Evolutionary conservation across 192 early-diverging fungal genomes (phyloP), one percentile per base, ranked within the genome.

Genomic region (Glomus cerebriforme): DNA sequence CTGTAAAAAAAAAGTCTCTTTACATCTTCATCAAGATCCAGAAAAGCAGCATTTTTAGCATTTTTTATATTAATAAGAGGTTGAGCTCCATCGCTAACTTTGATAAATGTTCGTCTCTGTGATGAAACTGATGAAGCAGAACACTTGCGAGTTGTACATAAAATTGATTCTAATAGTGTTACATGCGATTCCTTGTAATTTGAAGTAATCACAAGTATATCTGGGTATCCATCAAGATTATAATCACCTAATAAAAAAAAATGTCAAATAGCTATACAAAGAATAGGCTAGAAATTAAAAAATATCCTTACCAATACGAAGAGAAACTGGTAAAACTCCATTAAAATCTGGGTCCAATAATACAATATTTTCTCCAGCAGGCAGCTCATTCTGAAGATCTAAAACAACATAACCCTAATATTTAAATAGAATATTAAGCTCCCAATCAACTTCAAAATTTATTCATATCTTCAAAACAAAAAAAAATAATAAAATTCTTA

Each of bases 21-120:
- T 85, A 95, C 96, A 79, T 96, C 92, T 58, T 97, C 94, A 84
- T 94, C 95, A 71, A 97, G 86, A 80, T 98, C 97, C 78, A 97
- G 90, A 79, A 96, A 96, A 0, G 91, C 81, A n/a, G 94, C 94
- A 35, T 86, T 86, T 47, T 85, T 89, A 34, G 87, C 87, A 65
- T 85, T 80, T 39, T 81, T 65, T 1, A 91, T 81, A 13, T 83
- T 76, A 49, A 85, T 84, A 37, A 96, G 71, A 24, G 79, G 87
- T 3, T 89, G 86, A 27, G 92, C 92, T 8, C 95, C 95, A 10
- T 86, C 85, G 0, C 69, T 83, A 5, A 96, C 88, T 32, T 90
- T 74, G 34, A 81, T 83, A 79, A 94, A 96, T 15, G 87, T 83
- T 6, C 97, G 83, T 78, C 87, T 85, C 27, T 84, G 82, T 3